Percentiles rank a stretch among this genome's conserved stretches.
These are phyloP conservation scores for Dujonia santamariae DNA, from an alignment of 1,139 yeast species.

Conservation along the genomic window DNA sequence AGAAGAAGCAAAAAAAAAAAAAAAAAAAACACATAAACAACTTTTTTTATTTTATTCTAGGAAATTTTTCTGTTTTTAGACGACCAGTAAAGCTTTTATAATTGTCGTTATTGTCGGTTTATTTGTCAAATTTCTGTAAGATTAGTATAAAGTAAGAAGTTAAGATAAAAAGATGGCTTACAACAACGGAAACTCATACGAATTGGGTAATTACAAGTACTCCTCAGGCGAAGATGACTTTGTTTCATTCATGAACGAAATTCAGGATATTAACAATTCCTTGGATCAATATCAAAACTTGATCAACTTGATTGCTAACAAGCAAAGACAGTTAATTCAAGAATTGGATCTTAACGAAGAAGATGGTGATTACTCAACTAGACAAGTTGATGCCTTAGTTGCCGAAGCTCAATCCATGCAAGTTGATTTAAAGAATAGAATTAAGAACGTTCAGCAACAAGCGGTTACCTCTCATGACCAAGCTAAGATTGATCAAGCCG, in stretches of 20 bases:
- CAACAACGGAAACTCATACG: conserved; percentile 22
- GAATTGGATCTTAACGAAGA: conserved; percentile 77
- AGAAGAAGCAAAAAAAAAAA: too few species aligned
- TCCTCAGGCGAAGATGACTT: conserved; percentile 49
- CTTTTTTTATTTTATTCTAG: too few species aligned
- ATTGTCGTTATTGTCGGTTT: too few species aligned
- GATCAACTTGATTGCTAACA: conserved; percentile 73
- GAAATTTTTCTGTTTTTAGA: too few species aligned
- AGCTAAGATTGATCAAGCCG: conserved; percentile 88
- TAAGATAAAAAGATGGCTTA: conserved; percentile 10
- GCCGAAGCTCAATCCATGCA: conserved; percentile 81
- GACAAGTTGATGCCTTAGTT: conserved; percentile 73
- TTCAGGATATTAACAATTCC: conserved; percentile 77
- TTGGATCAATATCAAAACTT: conserved; percentile 77
- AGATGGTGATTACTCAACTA: conserved; percentile 65
- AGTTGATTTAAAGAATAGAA: conserved; percentile 66
- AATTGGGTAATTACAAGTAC: conserved; percentile 33
- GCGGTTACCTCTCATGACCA: conserved; percentile 67
- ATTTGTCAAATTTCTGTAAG: too few species aligned
- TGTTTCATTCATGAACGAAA: conserved; percentile 76
- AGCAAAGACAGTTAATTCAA: conserved; percentile 79
- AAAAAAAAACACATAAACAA: too few species aligned
- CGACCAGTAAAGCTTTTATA: too few species aligned
- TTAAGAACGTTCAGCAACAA: conserved; percentile 67
- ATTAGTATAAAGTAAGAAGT: too few species aligned